Evolutionary conservation across 2,329 filamentous ascomycete species (phyloP).

Genomic region (Bipolaris sorokiniana): DNA sequence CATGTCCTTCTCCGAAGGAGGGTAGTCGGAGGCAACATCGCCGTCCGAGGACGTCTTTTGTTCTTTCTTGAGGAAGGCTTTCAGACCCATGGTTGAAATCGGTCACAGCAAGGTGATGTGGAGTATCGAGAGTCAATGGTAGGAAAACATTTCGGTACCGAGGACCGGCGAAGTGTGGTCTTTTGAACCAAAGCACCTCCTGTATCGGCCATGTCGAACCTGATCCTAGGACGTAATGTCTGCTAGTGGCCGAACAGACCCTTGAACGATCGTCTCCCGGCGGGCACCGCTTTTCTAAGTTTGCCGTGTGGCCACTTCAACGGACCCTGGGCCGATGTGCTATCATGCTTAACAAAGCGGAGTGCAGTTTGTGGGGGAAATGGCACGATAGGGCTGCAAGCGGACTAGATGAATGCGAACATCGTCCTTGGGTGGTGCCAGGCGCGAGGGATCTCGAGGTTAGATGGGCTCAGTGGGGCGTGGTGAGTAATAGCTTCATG

Average conservation of each 20-base stretch:
- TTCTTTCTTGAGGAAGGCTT: constrained; percentile 34
- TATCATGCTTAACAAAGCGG: constrained; percentile 22
- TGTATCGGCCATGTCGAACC: constrained; percentile 35
- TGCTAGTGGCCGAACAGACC: constrained; percentile 34
- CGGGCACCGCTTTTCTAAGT: not conserved
- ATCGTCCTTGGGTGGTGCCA: constrained; percentile 13
- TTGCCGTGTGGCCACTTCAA: constrained; percentile 10
- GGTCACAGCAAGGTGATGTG: not conserved
- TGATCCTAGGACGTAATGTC: constrained; percentile 26
- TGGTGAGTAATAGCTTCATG: constrained; percentile 37
- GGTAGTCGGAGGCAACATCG: constrained; percentile 20
- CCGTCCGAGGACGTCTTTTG: constrained; percentile 19
- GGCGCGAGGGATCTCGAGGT: constrained; percentile 17
- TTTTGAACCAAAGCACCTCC: constrained; percentile 32
- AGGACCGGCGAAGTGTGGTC: constrained; percentile 17
- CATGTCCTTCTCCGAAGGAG: constrained; percentile 28
- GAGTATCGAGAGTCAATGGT: not conserved
- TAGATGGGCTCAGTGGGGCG: constrained; percentile 34
- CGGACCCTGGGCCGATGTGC: constrained; percentile 8
- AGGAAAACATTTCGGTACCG: constrained; percentile 9
- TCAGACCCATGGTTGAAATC: constrained; percentile 32
- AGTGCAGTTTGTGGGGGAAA: constrained; percentile 36
- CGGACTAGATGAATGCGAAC: constrained; percentile 21
- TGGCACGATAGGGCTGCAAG: constrained; percentile 24
- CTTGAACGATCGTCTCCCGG: constrained; percentile 27